Evolutionary conservation across 768 basidiomycete species (phyloP), one percentile per base, ranked within the genome.

Genomic region (Pleurotus ostreatus): DNA sequence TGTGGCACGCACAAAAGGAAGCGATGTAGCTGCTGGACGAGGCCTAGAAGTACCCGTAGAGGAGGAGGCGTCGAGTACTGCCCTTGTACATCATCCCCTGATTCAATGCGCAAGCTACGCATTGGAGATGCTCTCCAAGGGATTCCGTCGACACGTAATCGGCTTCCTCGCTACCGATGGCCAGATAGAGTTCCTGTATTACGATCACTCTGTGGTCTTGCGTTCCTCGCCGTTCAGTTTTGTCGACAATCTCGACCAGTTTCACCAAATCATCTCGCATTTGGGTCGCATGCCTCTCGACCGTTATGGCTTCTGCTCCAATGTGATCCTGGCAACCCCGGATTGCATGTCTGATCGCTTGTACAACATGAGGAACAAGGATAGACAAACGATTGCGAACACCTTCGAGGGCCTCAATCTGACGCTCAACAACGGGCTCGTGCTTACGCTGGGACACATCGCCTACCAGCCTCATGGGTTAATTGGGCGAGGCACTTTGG

Each of bases 91-190:
- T 8, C 46, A 47, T 47, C 34, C 51, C 22, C 18, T 40, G 39
- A 44, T n/a, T 20, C 65, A 65, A 44, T 65, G 65, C 53, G 60
- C 64, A 26, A 65, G 65, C 47, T 66, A 65, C 49, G 62, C 65
- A n/a, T 56, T 65, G 38, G 64, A 66, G 46, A 44, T 66, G 44
- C 20, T 66, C 38, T 57, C 64, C 22, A 54, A 63, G 40, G 64
- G 65, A 13, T 47, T 63, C 26, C 61, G 63, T 45, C 57, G 55
- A 57, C 59, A 60, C 54, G 62, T 59, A 20, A 46, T 65, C 56
- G 55, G 61, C 55, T 55, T 59, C 26, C 52, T 60, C 12, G 34
- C 62, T 55, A 49, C 61, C 16, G 44, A 60, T 60, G 55, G 34
- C 3, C 22, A 30, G 34, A 61, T 67, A n/a, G 55, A 64, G 30